Percentiles rank a stretch among this genome's conserved stretches.
These are phyloP conservation scores for Fusarium pseudoanthophilum DNA, from an alignment of 2,329 filamentous ascomycete species.

Conservation along the genomic window DNA sequence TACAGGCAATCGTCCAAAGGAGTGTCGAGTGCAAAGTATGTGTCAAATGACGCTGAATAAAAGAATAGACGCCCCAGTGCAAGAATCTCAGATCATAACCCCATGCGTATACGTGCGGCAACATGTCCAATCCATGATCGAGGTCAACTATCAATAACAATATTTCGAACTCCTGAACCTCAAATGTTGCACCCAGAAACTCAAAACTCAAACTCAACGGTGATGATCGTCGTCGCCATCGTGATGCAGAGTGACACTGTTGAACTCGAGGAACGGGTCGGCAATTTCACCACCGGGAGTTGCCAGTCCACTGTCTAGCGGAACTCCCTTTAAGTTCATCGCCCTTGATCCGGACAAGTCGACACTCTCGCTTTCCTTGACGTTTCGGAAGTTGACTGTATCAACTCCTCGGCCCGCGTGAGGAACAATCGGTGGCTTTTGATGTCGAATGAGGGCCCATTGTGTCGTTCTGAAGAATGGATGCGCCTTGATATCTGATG, in stretches of 20 bases:
- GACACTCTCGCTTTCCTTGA: slow-evolving; percentile 96
- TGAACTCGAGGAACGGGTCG: slow-evolving; percentile 98
- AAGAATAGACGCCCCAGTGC: slow-evolving; percentile 36
- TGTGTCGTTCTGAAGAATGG: slow-evolving; percentile 96
- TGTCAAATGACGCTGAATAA: slow-evolving; percentile 40
- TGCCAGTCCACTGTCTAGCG: slow-evolving; percentile 83
- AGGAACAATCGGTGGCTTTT: slow-evolving; percentile 97
- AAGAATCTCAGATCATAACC: slow-evolving; percentile 41
- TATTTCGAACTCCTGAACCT: slow-evolving; percentile 11
- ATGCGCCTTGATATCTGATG: slow-evolving; percentile 95
- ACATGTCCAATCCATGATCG: slow-evolving; percentile 27
- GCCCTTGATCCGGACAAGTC: slow-evolving; percentile 76
- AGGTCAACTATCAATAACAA: slow-evolving; percentile 11
- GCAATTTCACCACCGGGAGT: slow-evolving; percentile 84
- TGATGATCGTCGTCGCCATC: slow-evolving; percentile 80
- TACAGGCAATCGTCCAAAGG: slow-evolving; percentile 35
- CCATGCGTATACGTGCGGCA: slow-evolving; percentile 39
- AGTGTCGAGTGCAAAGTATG: slow-evolving; percentile 33
- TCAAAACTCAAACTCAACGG: slow-evolving; percentile 6
- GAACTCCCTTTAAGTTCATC: slow-evolving; percentile 76
- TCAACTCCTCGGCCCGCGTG: slow-evolving; percentile 90
- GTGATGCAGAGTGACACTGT: slow-evolving; percentile 96
- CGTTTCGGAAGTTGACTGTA: slow-evolving; percentile 96
- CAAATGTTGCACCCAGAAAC: not conserved
- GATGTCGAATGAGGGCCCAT: slow-evolving; percentile 96